Evolutionary conservation across 441 rosid genomes (phyloP).

Genomic region (Heliophila coronopifolia): DNA sequence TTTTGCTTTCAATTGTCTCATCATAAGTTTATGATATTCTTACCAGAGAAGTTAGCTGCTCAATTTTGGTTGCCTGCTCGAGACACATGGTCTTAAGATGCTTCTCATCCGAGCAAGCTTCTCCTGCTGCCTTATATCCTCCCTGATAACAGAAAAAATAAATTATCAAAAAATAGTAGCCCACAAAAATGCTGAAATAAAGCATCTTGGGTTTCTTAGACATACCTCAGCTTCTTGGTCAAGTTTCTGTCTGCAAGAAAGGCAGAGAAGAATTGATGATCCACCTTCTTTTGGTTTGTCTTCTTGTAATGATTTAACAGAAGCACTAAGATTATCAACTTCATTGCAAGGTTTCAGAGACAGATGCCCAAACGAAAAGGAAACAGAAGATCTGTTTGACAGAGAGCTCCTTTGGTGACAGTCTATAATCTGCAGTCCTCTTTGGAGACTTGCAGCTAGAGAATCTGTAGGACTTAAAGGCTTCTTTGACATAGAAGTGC

Average conservation of each 20-base stretch:
- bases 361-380: constrained; percentile 77
- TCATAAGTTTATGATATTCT: constrained; percentile 16
- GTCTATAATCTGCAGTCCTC: constrained; percentile 88
- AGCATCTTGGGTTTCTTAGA: constrained; percentile 4
- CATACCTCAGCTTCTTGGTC: constrained; percentile 33
- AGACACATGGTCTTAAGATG: constrained; percentile 46
- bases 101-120: constrained; percentile 40
- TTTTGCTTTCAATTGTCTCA: background rate
- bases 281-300: constrained; percentile 32
- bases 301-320: constrained; percentile 38
- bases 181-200: background rate
- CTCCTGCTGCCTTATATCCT: constrained; percentile 34
- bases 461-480: constrained; percentile 60
- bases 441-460: constrained; percentile 83
- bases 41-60: constrained; percentile 59
- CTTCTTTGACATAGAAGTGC: too few relatives aligned
- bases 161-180: background rate
- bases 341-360: constrained; percentile 55
- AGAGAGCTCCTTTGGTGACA: constrained; percentile 41
- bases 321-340: constrained; percentile 38
- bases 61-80: constrained; percentile 80
- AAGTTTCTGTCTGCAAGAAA: constrained; percentile 57
- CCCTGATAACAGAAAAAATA: constrained; percentile 33
- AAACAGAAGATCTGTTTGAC: constrained; percentile 51
- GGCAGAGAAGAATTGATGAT: constrained; percentile 45